Conservation (phyloP, 208 protist species). For the Crithidia brevicula region DNA sequence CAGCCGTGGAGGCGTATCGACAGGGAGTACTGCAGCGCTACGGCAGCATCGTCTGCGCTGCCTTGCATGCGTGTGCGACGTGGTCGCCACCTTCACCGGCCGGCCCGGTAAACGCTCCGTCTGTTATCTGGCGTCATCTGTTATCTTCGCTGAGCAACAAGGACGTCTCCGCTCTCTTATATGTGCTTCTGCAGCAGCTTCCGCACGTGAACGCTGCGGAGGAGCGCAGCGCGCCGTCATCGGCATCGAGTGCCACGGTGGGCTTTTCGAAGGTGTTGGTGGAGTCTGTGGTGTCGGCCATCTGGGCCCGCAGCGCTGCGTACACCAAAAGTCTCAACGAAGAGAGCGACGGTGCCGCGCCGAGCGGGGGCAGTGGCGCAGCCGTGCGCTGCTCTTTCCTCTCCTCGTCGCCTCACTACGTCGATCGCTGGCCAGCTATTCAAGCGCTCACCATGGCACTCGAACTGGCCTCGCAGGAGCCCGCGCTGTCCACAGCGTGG, state of each 20-base stretch:
- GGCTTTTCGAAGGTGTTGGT: neutral
- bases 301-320: conserved; percentile 12
- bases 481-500: neutral
- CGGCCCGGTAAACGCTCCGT: neutral
- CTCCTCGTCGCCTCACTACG: neutral
- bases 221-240: neutral
- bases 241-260: too few species aligned
- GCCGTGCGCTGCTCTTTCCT: neutral
- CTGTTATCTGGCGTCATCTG: conserved; percentile 8
- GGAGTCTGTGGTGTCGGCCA: neutral
- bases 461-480: conserved; percentile 16
- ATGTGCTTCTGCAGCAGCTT: conserved; percentile 24
- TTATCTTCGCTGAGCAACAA: conserved; percentile 15
- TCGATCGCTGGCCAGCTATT: conserved; percentile 28
- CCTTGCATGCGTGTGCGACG: neutral
- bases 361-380: neutral
- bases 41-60: conserved; percentile 13
- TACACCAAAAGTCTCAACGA: conserved; percentile 15
- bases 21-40: conserved; percentile 12
- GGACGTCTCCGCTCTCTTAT: conserved; percentile 27
- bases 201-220: neutral
- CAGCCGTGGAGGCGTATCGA: conserved; percentile 20
- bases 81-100: neutral
- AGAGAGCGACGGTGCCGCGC: neutral
- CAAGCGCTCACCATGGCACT: conserved; percentile 31